A percentile compares a stretch with the other conserved stretches of the same genome.
Evolutionary conservation across 2,329 filamentous ascomycete species (phyloP).

Genomic region (Cladosporium sp.): DNA sequence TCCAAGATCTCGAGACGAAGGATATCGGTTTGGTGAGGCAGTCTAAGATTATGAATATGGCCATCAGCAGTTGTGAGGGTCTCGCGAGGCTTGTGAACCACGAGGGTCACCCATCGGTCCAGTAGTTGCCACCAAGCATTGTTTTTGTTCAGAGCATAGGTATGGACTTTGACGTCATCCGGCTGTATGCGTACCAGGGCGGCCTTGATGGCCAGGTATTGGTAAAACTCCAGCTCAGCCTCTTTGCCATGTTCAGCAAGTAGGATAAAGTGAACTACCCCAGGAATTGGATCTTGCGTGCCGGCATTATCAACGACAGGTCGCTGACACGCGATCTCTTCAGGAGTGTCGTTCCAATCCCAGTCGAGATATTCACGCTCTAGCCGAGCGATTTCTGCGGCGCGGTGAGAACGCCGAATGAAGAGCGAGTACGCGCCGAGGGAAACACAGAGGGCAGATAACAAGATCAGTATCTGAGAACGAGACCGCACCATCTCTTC

Average conservation of each 20-base stretch:
- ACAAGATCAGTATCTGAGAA: not conserved
- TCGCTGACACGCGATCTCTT: not conserved
- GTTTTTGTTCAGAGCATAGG: not conserved
- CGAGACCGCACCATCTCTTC: not conserved
- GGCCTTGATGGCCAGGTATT: slow-evolving; percentile 17
- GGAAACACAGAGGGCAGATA: not conserved
- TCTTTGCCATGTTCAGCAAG: slow-evolving; percentile 10
- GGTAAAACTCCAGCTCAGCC: slow-evolving; percentile 14
- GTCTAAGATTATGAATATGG: not conserved
- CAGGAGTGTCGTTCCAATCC: slow-evolving; percentile 1
- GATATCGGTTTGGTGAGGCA: slow-evolving; percentile 17
- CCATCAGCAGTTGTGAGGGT: not conserved
- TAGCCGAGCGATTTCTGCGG: not conserved
- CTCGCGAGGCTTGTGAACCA: slow-evolving; percentile 2
- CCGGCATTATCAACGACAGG: not conserved
- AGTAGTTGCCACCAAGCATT: slow-evolving; percentile 13
- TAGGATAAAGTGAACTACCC: slow-evolving; percentile 15
- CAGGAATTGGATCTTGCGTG: slow-evolving; percentile 6
- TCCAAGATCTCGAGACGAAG: slow-evolving; percentile 14
- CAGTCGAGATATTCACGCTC: slow-evolving; percentile 1
- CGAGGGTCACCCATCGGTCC: slow-evolving; percentile 4
- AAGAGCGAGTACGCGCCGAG: not conserved
- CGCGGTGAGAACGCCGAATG: not conserved
- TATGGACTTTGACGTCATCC: slow-evolving; percentile 14
- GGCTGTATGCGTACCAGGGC: slow-evolving; percentile 15